Base-by-base conservation (phyloP, 2,329 filamentous ascomycete genomes). In the Byssoonygena ceratinophila region DNA sequence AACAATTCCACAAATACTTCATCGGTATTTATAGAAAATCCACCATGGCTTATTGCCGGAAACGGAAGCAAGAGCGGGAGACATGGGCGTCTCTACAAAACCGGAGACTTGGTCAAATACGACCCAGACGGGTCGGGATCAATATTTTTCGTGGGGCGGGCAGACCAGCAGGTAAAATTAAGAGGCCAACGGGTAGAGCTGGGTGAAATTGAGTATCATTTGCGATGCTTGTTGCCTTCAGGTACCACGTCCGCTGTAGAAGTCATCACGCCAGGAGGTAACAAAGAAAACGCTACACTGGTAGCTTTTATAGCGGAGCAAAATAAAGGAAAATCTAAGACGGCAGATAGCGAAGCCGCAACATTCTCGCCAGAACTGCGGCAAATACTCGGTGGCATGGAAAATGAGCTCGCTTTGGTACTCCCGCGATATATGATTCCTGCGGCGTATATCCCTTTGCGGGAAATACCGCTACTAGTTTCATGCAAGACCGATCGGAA, bases 1-100 rank as follows among this genome's bases (percentile, higher is more conserved):
- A 59, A 60, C 9, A 57, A 63, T 22, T 23, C 49, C 0, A 71
- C 69, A 22, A 78, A 77, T 63, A 81, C 79, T 0, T 70, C 69
- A 1, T 67, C 68, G 9, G 72, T 71, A 1, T 83, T 82, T 56
- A 73, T 82, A 36, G 61, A 70, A 3, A 67, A 76, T 47, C 76
- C 76, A 1, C 25, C 37, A 7, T 60, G 58, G 58, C 41, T 57
- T 18, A 43, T 50, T 39, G 46, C 51, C 7, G 54, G 55, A n/a
- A 32, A n/a, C 14, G 23, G 18, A 27, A 39, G 34, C 3, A 25
- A 20, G 11, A 20, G n/a, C 23, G 57, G 55, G 7, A 37, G 57
- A 41, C 34, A 31, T n/a, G 55, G 43, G 55, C 55, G 58, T 7
- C 51, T 67, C 12, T 69, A 70, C 51, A 66, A 64, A 54, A 69